Conservation (phyloP, 345 rosid species). For the Eucalyptus tenuipes region DNA sequence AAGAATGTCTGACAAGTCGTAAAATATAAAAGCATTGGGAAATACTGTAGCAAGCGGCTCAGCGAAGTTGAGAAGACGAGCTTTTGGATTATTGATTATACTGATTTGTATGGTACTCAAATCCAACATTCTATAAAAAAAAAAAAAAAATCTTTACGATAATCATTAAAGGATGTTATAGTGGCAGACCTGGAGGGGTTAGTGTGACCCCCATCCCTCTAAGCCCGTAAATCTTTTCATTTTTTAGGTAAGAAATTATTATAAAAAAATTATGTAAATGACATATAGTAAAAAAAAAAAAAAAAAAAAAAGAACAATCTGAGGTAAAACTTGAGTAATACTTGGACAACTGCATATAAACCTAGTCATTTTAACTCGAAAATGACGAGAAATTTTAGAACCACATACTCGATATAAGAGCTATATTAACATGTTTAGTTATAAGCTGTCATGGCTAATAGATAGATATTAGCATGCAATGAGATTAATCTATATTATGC, state of each 20-base stretch:
- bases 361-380: background rate
- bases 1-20: background rate
- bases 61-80: background rate
- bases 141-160: background rate
- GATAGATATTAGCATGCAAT: background rate
- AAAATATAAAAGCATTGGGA: background rate
- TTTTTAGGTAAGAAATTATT: background rate
- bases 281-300: too few relatives aligned
- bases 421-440: background rate
- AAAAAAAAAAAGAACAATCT: background rate
- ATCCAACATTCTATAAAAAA: background rate
- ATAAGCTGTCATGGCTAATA: background rate
- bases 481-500: background rate
- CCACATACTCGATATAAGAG: background rate
- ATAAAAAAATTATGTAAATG: background rate
- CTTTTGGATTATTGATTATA: background rate
- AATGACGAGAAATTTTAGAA: background rate
- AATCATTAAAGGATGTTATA: background rate
- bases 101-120: background rate
- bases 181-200: background rate
- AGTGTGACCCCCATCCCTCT: background rate
- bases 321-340: background rate
- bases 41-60: background rate
- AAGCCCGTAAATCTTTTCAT: background rate
- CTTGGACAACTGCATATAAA: background rate